Evolutionary conservation across 2,329 filamentous ascomycete genomes (phyloP), one percentile per base, ranked within the genome.

Genomic region (Dothiorella sarmentorum): DNA sequence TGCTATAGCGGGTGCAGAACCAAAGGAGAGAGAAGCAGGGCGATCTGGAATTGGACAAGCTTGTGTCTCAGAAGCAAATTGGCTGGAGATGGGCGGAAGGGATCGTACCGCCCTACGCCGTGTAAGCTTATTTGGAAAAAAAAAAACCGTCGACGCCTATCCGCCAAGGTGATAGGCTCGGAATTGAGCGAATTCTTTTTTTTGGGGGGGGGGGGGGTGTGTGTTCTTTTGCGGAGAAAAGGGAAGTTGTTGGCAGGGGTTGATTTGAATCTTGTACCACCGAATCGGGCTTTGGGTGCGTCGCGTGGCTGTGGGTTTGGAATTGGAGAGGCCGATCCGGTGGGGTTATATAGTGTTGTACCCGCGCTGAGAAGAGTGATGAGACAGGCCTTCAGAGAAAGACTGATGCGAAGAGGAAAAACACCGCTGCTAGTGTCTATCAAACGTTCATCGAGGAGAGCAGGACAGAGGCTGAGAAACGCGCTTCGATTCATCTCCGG

Each of bases 121-220:
- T n/a, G n/a, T 45, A 29, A 45, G 43, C 43, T 45, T 45, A 45
- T 45, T 29, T 11, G n/a, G n/a, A n/a, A n/a, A n/a, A n/a, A n/a
- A n/a, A n/a, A n/a, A n/a, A n/a, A n/a, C n/a, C n/a, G n/a, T n/a
- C n/a, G n/a, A n/a, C n/a, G n/a, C n/a, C n/a, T n/a, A n/a, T n/a
- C n/a, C n/a, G n/a, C n/a, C n/a, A n/a, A n/a, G n/a, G n/a, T 45
- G 24, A 29, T 45, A 29, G 24, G 24, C 26, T 11, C 43, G 43
- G 43, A 17, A 17, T 29, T 3, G 15, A 17, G 43, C 43, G 43
- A 6, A 9, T 17, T 17, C 7, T 15, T 15, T 17, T 29, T 37
- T 37, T 3, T 17, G 15, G 13, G 35, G 15, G n/a, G 29, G 5
- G 42, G 29, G n/a, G 15, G 6, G 3, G 13, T 11, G 37, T 15